Evolutionary conservation across 441 rosid genomes (phyloP).

Genomic region (Adansonia grandidieri): DNA sequence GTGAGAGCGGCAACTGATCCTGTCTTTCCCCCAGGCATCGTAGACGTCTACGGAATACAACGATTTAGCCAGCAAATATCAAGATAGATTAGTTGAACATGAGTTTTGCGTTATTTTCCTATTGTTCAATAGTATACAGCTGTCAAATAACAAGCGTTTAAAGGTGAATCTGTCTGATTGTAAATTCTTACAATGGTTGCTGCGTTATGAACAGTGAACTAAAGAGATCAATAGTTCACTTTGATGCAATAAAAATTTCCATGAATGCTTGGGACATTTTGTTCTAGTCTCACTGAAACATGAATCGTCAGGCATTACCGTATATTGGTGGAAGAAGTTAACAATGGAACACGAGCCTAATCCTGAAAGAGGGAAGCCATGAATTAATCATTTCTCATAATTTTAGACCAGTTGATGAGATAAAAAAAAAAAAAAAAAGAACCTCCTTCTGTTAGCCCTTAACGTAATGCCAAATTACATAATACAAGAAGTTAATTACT

Average conservation of each 20-base stretch:
- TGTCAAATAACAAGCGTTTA: constrained; percentile 15
- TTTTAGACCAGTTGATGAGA: not conserved
- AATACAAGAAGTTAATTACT: no score
- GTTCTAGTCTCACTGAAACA: not conserved
- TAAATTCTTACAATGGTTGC: constrained; percentile 12
- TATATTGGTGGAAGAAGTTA: not conserved
- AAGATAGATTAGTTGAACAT: constrained; percentile 40
- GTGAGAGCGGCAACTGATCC: constrained; percentile 71
- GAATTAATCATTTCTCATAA: not conserved
- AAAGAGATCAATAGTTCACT: not conserved
- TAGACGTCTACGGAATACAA: constrained; percentile 60
- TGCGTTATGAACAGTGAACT: not conserved
- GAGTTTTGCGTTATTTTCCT: not conserved
- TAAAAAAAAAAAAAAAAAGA: not conserved
- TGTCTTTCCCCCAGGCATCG: constrained; percentile 67
- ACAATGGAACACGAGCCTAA: not conserved
- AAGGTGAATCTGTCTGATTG: not conserved
- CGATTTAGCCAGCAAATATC: constrained; percentile 65
- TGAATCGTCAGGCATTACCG: not conserved
- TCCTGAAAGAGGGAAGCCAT: not conserved
- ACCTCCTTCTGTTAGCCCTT: no score
- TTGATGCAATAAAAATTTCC: constrained; percentile 21
- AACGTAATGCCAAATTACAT: no score
- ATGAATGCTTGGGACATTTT: not conserved
- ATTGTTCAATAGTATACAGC: constrained; percentile 29